Conservation (phyloP, 805 yeast species). For the Kazachstania africana region DNA sequence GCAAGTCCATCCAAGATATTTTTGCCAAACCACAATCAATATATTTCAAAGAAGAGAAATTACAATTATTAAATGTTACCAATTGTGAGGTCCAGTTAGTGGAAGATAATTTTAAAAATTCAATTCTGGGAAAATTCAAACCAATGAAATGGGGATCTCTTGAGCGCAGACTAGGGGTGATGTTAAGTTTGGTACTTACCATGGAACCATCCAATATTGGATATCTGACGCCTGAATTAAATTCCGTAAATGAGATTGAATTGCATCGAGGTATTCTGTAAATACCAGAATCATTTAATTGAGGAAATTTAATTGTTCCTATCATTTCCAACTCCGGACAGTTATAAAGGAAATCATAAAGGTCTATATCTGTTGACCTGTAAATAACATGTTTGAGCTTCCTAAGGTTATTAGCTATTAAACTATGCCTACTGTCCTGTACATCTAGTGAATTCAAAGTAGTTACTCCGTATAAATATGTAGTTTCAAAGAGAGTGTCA, state of each 20-base stretch:
- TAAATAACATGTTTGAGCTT: slow-evolving; percentile 6
- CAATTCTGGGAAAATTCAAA: slow-evolving; percentile 11
- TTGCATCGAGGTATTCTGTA: slow-evolving; percentile 16
- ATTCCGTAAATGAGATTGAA: slow-evolving; percentile 11
- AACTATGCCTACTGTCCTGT: slow-evolving; percentile 1
- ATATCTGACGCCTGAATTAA: slow-evolving; percentile 7
- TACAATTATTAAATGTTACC: slow-evolving; percentile 10
- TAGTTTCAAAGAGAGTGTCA: slow-evolving; percentile 15
- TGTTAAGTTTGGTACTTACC: slow-evolving; percentile 6
- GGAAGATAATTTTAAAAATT: slow-evolving; percentile 5
- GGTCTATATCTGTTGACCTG: not conserved
- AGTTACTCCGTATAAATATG: slow-evolving; percentile 13
- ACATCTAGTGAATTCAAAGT: slow-evolving; percentile 15
- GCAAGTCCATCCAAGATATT: slow-evolving; percentile 15
- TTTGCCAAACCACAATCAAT: slow-evolving; percentile 8
- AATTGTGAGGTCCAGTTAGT: slow-evolving; percentile 4
- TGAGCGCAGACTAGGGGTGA: slow-evolving; percentile 11
- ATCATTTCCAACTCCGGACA: slow-evolving; percentile 13
- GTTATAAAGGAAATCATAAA: slow-evolving; percentile 4
- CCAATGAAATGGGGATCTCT: slow-evolving; percentile 9
- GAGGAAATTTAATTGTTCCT: slow-evolving; percentile 14
- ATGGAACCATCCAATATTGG: slow-evolving; percentile 14
- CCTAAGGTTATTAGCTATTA: slow-evolving; percentile 10
- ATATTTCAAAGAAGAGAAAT: slow-evolving; percentile 7
- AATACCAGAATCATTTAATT: slow-evolving; percentile 1